These are phyloP conservation scores for Pyricularia grisea DNA, from an alignment of 2,329 filamentous ascomycete genomes.

Conservation along the genomic window DNA sequence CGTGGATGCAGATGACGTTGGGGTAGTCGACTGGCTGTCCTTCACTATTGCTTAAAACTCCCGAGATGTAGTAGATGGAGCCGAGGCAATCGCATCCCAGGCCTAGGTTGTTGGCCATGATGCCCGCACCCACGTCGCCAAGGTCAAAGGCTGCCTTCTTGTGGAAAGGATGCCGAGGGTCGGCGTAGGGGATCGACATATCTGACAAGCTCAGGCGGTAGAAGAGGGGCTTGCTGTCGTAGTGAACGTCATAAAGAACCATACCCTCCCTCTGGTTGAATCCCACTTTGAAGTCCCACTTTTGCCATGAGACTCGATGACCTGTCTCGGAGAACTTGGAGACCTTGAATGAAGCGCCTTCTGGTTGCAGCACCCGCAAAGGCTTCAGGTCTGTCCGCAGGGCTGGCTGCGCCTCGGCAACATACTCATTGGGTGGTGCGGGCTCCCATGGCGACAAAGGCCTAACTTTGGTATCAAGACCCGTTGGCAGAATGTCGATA, in stretches of 20 bases:
- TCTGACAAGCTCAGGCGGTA: constrained; percentile 60
- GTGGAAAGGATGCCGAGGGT: constrained; percentile 55
- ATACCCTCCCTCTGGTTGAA: constrained; percentile 64
- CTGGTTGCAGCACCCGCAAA: constrained; percentile 23
- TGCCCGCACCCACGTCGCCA: constrained; percentile 58
- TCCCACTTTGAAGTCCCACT: constrained; percentile 60
- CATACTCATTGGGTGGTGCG: constrained; percentile 20
- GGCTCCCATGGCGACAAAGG: constrained; percentile 29
- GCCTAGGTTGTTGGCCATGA: constrained; percentile 58
- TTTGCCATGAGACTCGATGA: constrained; percentile 47
- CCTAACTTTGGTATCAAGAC: constrained; percentile 43
- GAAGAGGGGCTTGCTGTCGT: constrained; percentile 54
- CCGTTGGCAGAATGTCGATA: constrained; percentile 61
- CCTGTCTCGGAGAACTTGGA: constrained; percentile 39
- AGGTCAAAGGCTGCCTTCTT: constrained; percentile 66
- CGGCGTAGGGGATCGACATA: constrained; percentile 61
- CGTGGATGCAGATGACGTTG: constrained; percentile 58
- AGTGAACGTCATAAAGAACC: constrained; percentile 61
- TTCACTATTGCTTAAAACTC: constrained; percentile 38
- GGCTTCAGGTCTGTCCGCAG: constrained; percentile 43
- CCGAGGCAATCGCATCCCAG: constrained; percentile 67
- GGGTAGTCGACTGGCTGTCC: constrained; percentile 38
- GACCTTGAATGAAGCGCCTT: constrained; percentile 32
- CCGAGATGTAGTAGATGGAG: constrained; percentile 55
- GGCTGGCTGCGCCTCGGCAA: constrained; percentile 21